These are phyloP conservation scores for Aspergillus bombycis DNA, from an alignment of 2,329 filamentous ascomycete species.

Conservation along the genomic window DNA sequence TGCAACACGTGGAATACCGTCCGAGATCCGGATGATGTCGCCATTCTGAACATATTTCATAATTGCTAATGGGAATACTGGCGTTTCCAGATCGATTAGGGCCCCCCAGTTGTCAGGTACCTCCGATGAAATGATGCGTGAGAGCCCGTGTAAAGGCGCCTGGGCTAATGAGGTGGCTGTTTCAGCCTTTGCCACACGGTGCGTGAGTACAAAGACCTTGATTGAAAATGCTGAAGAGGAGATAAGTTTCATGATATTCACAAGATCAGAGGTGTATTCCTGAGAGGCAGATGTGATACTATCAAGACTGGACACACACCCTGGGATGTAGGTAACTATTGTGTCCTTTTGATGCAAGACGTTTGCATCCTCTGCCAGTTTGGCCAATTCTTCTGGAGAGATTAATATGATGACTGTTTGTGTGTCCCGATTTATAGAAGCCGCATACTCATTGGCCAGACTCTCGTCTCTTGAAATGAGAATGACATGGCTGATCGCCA, in stretches of 20 bases:
- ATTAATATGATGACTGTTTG: not conserved
- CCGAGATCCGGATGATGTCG: slow-evolving; percentile 45
- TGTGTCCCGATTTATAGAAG: not conserved
- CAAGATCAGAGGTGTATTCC: not conserved
- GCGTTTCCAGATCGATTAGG: slow-evolving; percentile 41
- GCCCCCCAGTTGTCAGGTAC: slow-evolving; percentile 42
- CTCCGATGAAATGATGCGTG: slow-evolving; percentile 44
- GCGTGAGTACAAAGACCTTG: slow-evolving; percentile 28
- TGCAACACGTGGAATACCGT: slow-evolving; percentile 40
- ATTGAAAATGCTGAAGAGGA: not conserved
- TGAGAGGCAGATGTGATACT: not conserved
- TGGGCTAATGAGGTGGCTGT: slow-evolving; percentile 39
- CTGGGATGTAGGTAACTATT: not conserved
- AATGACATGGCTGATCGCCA: not conserved
- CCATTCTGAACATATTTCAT: slow-evolving; percentile 43
- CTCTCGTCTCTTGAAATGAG: not conserved
- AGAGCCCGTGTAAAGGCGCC: slow-evolving; percentile 40
- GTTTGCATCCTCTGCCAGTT: not conserved
- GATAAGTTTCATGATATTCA: not conserved
- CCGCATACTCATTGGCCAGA: not conserved
- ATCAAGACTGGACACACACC: not conserved
- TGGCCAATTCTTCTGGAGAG: not conserved
- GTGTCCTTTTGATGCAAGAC: not conserved
- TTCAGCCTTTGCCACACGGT: slow-evolving; percentile 27
- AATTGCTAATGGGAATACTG: slow-evolving; percentile 36